Evolutionary conservation across 2,329 filamentous ascomycete species (phyloP).

Genomic region (Mariannaea sp.): DNA sequence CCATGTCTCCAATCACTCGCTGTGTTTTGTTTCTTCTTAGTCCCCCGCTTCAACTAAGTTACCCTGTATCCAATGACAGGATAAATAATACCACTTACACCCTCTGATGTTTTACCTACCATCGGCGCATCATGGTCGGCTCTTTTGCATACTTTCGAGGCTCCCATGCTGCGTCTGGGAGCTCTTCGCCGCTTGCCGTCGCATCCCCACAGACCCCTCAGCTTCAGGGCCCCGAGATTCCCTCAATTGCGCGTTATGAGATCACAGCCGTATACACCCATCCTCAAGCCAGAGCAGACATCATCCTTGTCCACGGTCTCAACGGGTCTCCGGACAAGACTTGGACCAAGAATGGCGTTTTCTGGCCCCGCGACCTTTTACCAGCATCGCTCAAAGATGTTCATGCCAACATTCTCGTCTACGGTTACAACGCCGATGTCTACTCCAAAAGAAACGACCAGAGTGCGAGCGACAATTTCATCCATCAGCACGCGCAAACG

Average conservation of each 20-base stretch:
- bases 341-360: constrained; percentile 64
- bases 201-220: not conserved
- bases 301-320: constrained; percentile 73
- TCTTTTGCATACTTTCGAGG: not conserved
- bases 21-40: not conserved
- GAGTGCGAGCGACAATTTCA: constrained; percentile 67
- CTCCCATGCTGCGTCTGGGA: not conserved
- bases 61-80: constrained; percentile 28
- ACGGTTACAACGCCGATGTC: constrained; percentile 75
- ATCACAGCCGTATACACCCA: constrained; percentile 63
- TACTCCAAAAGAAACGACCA: constrained; percentile 54
- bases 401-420: constrained; percentile 69
- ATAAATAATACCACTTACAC: not conserved
- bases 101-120: constrained; percentile 16
- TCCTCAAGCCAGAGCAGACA: constrained; percentile 63
- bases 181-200: not conserved
- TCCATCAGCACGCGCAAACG: constrained; percentile 73
- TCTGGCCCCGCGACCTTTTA: constrained; percentile 73
- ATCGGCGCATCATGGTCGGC: constrained; percentile 36
- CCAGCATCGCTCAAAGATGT: constrained; percentile 61
- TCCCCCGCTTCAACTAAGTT: not conserved
- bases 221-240: constrained; percentile 46
- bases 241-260: constrained; percentile 54
- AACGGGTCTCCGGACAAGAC: constrained; percentile 69
- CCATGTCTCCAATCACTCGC: not conserved